Evolutionary conservation across 306 rosid genomes (phyloP).

Genomic region (Fragaria ananassa): DNA sequence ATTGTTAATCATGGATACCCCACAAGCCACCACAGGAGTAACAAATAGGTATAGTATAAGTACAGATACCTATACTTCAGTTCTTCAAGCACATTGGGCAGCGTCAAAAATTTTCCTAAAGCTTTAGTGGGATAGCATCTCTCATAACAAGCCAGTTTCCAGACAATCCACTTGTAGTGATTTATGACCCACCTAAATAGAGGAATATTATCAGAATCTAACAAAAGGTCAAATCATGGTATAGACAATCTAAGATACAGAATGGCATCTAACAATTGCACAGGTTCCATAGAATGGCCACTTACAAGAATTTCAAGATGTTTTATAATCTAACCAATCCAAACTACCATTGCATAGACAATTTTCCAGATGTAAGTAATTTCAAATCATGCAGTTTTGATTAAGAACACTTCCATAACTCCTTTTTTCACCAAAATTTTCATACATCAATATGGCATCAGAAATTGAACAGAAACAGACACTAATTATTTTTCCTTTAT

Average conservation of each 20-base stretch:
- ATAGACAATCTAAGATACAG: neutral
- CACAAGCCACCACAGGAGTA: conserved; percentile 15
- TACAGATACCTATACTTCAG: conserved; percentile 74
- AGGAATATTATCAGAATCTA: conserved; percentile 25
- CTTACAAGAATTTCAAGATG: conserved; percentile 17
- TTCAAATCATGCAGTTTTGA: neutral
- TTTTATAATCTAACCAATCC: conserved; percentile 11
- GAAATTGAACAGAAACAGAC: conserved; percentile 7
- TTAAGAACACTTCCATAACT: neutral
- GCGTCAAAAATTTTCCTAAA: conserved; percentile 50
- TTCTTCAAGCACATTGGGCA: conserved; percentile 79
- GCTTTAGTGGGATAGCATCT: conserved; percentile 53
- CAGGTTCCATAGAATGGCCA: conserved; percentile 9
- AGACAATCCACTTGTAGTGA: conserved; percentile 91
- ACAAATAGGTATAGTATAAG: conserved; percentile 11
- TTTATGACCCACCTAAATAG: conserved; percentile 75
- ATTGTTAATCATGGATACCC: conserved; percentile 13
- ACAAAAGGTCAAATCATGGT: conserved; percentile 10
- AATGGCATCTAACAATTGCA: conserved; percentile 6
- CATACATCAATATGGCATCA: neutral
- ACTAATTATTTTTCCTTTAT: neutral
- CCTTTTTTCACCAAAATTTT: conserved; percentile 4
- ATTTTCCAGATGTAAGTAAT: neutral
- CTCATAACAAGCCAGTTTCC: conserved; percentile 91
- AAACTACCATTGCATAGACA: neutral